A percentile compares a stretch with the other conserved stretches of the same genome.
These are phyloP conservation scores for Paramecium tetraurelia DNA, from an alignment of 73 alveolate species.

Conservation along the genomic window DNA sequence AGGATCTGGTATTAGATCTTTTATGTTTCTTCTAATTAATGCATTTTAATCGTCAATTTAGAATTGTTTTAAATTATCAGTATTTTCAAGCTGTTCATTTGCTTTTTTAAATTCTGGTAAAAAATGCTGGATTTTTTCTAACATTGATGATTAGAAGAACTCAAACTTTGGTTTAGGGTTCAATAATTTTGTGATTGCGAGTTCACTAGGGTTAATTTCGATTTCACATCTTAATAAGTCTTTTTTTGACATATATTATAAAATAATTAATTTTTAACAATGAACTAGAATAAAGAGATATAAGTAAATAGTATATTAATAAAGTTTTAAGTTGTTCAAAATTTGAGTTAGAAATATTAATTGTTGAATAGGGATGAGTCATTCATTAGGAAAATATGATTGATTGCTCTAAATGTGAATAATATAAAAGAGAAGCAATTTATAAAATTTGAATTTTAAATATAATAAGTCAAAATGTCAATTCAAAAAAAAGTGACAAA, in stretches of 20 bases:
- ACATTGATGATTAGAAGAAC: background rate
- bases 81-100: background rate
- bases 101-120: background rate
- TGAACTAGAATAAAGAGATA: background rate
- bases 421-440: background rate
- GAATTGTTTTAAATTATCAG: background rate
- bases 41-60: background rate
- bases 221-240: background rate
- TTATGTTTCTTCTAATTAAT: background rate
- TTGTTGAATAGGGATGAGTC: background rate
- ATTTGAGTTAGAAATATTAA: background rate
- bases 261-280: background rate
- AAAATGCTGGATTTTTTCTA: background rate
- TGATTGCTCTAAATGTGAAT: background rate
- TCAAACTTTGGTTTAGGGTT: background rate
- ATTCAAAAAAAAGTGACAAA: background rate
- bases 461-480: background rate
- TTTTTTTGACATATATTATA: background rate
- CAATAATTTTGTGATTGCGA: background rate
- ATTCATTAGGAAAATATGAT: background rate
- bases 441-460: background rate
- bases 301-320: background rate
- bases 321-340: background rate
- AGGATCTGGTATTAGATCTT: background rate
- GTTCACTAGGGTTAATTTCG: background rate